Percentiles rank a stretch among this genome's conserved stretches.
Evolutionary conservation across 805 yeast genomes (phyloP).

Genomic region (Ogataea pini): DNA sequence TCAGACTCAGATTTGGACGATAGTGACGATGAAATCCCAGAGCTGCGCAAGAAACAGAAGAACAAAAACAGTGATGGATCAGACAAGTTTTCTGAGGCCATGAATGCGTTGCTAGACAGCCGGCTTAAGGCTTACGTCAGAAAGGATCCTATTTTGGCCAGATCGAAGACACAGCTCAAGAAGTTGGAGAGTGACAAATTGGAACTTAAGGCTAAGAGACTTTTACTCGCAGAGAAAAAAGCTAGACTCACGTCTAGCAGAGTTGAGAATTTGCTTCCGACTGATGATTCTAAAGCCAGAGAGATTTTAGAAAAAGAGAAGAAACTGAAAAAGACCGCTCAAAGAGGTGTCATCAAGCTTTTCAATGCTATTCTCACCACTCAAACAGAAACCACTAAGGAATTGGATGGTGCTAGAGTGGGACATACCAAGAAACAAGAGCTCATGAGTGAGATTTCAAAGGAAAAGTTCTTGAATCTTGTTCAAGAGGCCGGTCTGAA

Average conservation of each 20-base stretch:
- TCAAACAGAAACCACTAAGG: slow-evolving; percentile 69
- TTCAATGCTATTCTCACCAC: slow-evolving; percentile 65
- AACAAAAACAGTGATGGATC: slow-evolving; percentile 70
- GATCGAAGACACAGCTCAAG: slow-evolving; percentile 68
- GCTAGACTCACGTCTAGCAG: slow-evolving; percentile 66
- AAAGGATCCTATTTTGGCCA: slow-evolving; percentile 85
- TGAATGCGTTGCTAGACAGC: slow-evolving; percentile 80
- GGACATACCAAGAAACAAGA: slow-evolving; percentile 55
- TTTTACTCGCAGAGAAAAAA: slow-evolving; percentile 70
- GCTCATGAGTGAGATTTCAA: slow-evolving; percentile 74
- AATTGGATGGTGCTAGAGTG: slow-evolving; percentile 63
- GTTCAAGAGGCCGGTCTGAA: slow-evolving; percentile 73
- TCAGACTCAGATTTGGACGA: slow-evolving; percentile 13
- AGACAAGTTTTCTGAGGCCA: slow-evolving; percentile 75
- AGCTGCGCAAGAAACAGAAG: slow-evolving; percentile 45
- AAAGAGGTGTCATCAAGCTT: slow-evolving; percentile 35
- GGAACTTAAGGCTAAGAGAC: slow-evolving; percentile 79
- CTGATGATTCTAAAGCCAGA: slow-evolving; percentile 52
- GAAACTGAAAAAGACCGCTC: slow-evolving; percentile 66
- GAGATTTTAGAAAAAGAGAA: slow-evolving; percentile 55
- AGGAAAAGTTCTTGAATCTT: slow-evolving; percentile 85
- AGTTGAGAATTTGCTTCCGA: slow-evolving; percentile 65
- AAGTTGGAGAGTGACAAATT: slow-evolving; percentile 78
- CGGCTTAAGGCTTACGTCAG: slow-evolving; percentile 86
- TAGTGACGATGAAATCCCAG: slow-evolving; percentile 35